Conservation (phyloP, 1,284 basidiomycete species). For the Ustilago crameri region DNA sequence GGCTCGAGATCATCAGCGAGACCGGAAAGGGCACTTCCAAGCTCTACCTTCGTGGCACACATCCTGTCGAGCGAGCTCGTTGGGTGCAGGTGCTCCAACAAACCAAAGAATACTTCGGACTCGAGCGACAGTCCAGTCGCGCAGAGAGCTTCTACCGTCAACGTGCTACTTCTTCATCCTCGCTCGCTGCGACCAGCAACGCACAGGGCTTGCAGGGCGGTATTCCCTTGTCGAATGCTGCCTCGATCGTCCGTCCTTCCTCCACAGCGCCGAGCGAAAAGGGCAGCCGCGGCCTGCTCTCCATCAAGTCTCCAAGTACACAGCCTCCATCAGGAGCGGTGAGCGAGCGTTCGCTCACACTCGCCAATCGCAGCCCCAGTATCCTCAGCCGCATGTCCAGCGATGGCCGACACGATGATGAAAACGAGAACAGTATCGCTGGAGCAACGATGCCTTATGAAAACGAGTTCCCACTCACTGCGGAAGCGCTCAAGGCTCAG, state of each 20-base stretch:
- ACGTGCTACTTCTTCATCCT: constrained; percentile 35
- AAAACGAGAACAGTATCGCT: constrained; percentile 19
- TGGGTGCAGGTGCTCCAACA: constrained; percentile 66
- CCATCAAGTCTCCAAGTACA: constrained; percentile 32
- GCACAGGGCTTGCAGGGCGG: neutral
- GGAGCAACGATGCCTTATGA: constrained; percentile 39
- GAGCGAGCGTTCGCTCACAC: constrained; percentile 34
- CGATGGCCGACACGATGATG: constrained; percentile 40
- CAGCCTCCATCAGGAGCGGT: constrained; percentile 40
- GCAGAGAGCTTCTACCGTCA: constrained; percentile 47
- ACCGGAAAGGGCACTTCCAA: constrained; percentile 73
- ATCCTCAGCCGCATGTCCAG: constrained; percentile 46
- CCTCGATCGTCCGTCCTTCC: constrained; percentile 38
- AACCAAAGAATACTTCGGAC: constrained; percentile 56
- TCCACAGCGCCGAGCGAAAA: constrained; percentile 39
- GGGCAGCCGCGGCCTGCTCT: constrained; percentile 38
- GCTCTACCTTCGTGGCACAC: constrained; percentile 90
- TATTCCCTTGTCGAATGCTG: constrained; percentile 26
- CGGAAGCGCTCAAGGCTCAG: constrained; percentile 48
- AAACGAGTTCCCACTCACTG: constrained; percentile 43
- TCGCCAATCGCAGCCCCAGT: constrained; percentile 50
- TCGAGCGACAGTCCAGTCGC: constrained; percentile 46
- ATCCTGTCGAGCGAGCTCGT: constrained; percentile 60
- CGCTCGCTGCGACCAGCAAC: constrained; percentile 12
- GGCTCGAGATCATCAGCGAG: constrained; percentile 82